phyloP scores from a whole-genome alignment of 2,329 filamentous ascomycete genomes.

The Lachnellula hyalina region DNA sequence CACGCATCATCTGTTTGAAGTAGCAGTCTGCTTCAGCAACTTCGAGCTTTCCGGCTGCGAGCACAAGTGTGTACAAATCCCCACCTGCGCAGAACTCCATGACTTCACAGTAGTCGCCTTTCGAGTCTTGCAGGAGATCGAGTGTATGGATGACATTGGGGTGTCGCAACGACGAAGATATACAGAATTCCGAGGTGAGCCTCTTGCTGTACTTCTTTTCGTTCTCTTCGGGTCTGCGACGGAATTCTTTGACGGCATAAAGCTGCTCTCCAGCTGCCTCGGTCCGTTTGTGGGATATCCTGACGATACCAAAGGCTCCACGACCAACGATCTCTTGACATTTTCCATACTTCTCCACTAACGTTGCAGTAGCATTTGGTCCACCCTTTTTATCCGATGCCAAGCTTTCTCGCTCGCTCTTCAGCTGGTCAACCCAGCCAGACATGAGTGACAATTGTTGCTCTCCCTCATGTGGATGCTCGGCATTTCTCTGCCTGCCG shows the following conservation, averaged over 20 bases:
- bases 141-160: slow-evolving; percentile 98
- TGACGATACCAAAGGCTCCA: slow-evolving; percentile 93
- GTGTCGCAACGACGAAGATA: slow-evolving; percentile 92
- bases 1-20: slow-evolving; percentile 99
- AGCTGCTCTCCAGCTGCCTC: slow-evolving; percentile 80
- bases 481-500: slow-evolving; percentile 73
- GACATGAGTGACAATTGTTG: slow-evolving; percentile 89
- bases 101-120: slow-evolving; percentile 96
- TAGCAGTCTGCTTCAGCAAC: slow-evolving; percentile 93
- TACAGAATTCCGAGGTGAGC: slow-evolving; percentile 95
- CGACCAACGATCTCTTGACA: slow-evolving; percentile 96
- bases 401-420: slow-evolving; percentile 75
- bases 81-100: slow-evolving; percentile 99
- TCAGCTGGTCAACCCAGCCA: slow-evolving; percentile 90
- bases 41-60: slow-evolving; percentile 86
- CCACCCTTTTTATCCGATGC: slow-evolving; percentile 72
- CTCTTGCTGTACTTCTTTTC: slow-evolving; percentile 98
- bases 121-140: slow-evolving; percentile 89
- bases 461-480: slow-evolving; percentile 54
- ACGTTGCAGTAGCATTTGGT: slow-evolving; percentile 66
- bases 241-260: slow-evolving; percentile 97
- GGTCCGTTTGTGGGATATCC: slow-evolving; percentile 93
- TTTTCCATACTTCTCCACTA: slow-evolving; percentile 97
- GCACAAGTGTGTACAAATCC: slow-evolving; percentile 88
- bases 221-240: slow-evolving; percentile 86